phyloP scores from a whole-genome alignment of 1,139 yeast genomes.

The Pneumocystis carinii region DNA sequence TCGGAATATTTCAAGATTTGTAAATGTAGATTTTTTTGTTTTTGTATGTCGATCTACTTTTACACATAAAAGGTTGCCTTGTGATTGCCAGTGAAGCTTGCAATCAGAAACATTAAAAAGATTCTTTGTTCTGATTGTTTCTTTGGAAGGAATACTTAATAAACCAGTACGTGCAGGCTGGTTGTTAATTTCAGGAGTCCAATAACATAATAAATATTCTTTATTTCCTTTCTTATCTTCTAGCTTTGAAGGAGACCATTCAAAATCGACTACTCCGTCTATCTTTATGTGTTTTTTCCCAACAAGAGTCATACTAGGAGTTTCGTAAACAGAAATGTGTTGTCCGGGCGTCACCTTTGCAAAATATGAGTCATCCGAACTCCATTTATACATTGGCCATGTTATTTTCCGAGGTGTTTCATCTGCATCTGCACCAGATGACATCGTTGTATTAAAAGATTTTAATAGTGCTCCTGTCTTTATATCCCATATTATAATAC shows the following conservation, averaged over 20 bases:
- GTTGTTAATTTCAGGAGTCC: constrained; percentile 91
- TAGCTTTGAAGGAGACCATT: constrained; percentile 86
- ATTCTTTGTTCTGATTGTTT: constrained; percentile 77
- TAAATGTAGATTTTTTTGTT: constrained; percentile 77
- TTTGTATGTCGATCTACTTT: constrained; percentile 88
- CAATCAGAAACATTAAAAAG: constrained; percentile 89
- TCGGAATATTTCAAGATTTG: constrained; percentile 86
- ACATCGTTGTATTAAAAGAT: constrained; percentile 78
- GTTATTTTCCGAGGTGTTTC: constrained; percentile 37
- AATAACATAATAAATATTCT: constrained; percentile 65
- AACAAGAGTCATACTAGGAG: constrained; percentile 55
- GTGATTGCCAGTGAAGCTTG: constrained; percentile 87
- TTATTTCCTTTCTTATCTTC: constrained; percentile 39
- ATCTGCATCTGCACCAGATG: constrained; percentile 13
- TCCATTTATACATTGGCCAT: constrained; percentile 98
- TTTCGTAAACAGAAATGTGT: constrained; percentile 61
- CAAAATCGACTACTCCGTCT: constrained; percentile 79
- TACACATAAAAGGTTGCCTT: constrained; percentile 73
- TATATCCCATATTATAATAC: constrained; percentile 86
- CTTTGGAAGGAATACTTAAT: constrained; percentile 75
- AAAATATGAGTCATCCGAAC: constrained; percentile 81
- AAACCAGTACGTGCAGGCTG: constrained; percentile 91
- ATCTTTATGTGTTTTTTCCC: constrained; percentile 78
- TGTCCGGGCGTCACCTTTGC: constrained; percentile 94
- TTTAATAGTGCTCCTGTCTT: constrained; percentile 70